Evolutionary conservation across 306 rosid genomes (phyloP), one percentile per base, ranked within the genome.

Genomic region (Hippophae tibetana): DNA sequence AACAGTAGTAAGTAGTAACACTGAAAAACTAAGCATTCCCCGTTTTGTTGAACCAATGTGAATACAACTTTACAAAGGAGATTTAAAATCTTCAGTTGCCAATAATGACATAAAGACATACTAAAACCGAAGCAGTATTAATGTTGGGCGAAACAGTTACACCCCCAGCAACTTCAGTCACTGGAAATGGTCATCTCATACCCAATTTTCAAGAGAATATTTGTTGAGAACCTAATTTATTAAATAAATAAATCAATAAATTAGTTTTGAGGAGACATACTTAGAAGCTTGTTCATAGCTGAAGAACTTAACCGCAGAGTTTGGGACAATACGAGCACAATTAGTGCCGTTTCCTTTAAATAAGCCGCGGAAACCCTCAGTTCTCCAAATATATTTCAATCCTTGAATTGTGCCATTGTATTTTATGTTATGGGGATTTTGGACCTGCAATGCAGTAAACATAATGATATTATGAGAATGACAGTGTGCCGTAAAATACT

Each of bases 221-320:
- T 31, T 31, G 38, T 31, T 31, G 38, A 2, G 3, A 31, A 31
- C 38, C 38, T 31, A 44, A 13, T 60, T 49, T 40, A 63, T 61
- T 9, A 54, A 27, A 47, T 57, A 57, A 54, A 43, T 42, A 52
- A 44, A 46, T 27, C 48, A 51, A 52, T 46, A n/a, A 42, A 11
- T 23, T 67, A 50, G 43, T 18, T 5, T 31, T 57, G 42, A 43
- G 62, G 65, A 74, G 69, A 72, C 79, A 57, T 86, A 92, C 97
- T 82, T 81, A 10, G 96, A 88, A 59, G 99, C 99, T 77, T 92
- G 90, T 80, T 88, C 99, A 25, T 92, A 92, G 83, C 99, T 86
- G 90, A 92, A 92, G 79, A 92, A 92, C 76, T 92, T 92, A 75
- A 92, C 96, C 0, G 97, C 97, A 61, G 99, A 92, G 63, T 92